Base-by-base conservation (phyloP, 805 yeast genomes). In the Schwanniomyces vanrijiae region DNA sequence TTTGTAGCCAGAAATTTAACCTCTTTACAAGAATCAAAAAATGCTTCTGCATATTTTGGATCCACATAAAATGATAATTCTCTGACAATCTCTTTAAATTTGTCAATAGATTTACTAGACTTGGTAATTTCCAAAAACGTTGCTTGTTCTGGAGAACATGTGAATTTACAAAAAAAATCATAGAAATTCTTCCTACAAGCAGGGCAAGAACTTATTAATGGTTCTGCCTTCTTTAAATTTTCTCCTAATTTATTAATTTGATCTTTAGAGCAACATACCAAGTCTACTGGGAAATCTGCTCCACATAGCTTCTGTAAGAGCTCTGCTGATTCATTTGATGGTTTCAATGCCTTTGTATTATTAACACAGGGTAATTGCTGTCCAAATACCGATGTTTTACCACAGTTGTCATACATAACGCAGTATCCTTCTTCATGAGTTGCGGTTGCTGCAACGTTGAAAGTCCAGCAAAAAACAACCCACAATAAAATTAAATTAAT, bases 1-100 rank as follows among this genome's bases (percentile, higher is more conserved):
- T 91, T 92, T 2, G 97, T 90, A 6, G 97, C 96, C 3, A 92
- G 83, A 64, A 94, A 91, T 67, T 92, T 90, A 62, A 92, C 86
- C 52, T 84, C 82, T 55, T 87, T 87, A 69, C 99, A 92, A 1
- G 96, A 88, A 47, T 90, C 86, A 61, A 72, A 92, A 57, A 92
- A 82, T 1, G 58, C 71, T 0, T 73, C 57, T 0, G 96, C 96
- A 72, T 82, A 81, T 1, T 57, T 57, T 1, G 79, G 73, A 48
- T 80, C 81, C 4, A 89, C 80, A 56, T 60, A 84, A 55, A 82
- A 83, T 38, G 83, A 80, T 40, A 90, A 66, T 60, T 86, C 96
- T 0, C 84, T 76, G 0, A 90, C 96, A 4, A 89, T 78, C 0
- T 73, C 78, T 37, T 72, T 60, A 11, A 81, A 81, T 1, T 80